These are phyloP conservation scores for Arabidopsis suecica DNA, from an alignment of 345 rosid genomes.

Conservation along the genomic window DNA sequence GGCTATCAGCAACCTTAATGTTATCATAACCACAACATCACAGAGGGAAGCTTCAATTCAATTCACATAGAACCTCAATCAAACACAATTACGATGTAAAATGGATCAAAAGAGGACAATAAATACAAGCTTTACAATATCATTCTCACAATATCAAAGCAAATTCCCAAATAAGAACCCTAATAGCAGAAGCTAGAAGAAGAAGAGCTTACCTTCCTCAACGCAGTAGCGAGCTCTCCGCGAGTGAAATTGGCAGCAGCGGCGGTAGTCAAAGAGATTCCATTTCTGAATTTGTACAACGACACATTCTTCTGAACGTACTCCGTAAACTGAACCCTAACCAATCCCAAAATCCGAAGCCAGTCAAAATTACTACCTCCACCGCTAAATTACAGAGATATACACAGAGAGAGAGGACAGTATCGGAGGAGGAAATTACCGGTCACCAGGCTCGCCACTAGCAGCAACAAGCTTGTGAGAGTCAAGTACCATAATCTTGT, in stretches of 20 bases:
- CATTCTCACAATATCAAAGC: no score
- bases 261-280: constrained; percentile 87
- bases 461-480: constrained; percentile 97
- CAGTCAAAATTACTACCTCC: not conserved
- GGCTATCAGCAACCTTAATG: not conserved
- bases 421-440: constrained; percentile 47
- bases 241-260: constrained; percentile 92
- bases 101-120: not conserved
- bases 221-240: constrained; percentile 94
- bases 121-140: no score
- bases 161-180: not conserved
- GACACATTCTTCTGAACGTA: constrained; percentile 94
- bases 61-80: not conserved
- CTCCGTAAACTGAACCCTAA: constrained; percentile 95
- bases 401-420: not conserved
- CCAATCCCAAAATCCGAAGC: not conserved
- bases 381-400: not conserved
- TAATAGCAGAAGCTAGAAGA: not conserved
- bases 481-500: constrained; percentile 96
- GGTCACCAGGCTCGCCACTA: constrained; percentile 95
- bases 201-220: constrained; percentile 71
- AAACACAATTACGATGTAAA: not conserved
- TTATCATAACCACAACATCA: not conserved
- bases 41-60: constrained; percentile 5
- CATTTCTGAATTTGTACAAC: constrained; percentile 86